These are phyloP conservation scores for Diacronema lutheri DNA, from an alignment of 78 protist species.

Conservation along the genomic window DNA sequence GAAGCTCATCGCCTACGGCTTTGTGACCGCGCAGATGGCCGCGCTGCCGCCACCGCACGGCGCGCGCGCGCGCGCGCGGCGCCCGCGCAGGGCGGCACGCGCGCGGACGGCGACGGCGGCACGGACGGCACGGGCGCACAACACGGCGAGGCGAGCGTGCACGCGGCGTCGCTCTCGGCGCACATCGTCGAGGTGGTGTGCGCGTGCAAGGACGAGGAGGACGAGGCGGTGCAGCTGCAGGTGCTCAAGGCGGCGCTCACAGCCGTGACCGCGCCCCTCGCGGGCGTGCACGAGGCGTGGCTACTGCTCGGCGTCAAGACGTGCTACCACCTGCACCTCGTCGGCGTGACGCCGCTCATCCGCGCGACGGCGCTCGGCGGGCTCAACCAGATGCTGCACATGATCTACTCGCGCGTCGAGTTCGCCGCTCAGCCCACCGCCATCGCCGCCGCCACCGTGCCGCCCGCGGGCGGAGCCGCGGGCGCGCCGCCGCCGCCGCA, in stretches of 20 bases:
- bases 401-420: slow-evolving; percentile 24
- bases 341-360: slow-evolving; percentile 23
- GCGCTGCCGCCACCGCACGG: no score
- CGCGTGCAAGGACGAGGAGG: slow-evolving; percentile 47
- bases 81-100: neutral
- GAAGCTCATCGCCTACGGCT: slow-evolving; percentile 63
- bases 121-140: neutral
- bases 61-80: no score
- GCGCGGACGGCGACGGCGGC: slow-evolving; percentile 9
- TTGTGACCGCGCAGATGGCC: slow-evolving; percentile 41
- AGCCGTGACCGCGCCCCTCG: slow-evolving; percentile 62
- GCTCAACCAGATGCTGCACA: slow-evolving; percentile 59
- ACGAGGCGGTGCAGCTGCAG: slow-evolving; percentile 67
- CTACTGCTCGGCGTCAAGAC: slow-evolving; percentile 67
- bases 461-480: neutral
- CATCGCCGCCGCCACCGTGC: no score
- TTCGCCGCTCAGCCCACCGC: no score
- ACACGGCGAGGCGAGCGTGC: neutral
- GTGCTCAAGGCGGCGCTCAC: slow-evolving; percentile 66
- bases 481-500: neutral
- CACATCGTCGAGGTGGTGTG: slow-evolving; percentile 48
- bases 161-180: neutral
- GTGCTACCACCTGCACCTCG: slow-evolving; percentile 63
- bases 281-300: slow-evolving; percentile 74
- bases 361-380: slow-evolving; percentile 60